Evolutionary conservation across 2,329 filamentous ascomycete species (phyloP), one percentile per base, ranked within the genome.

Genomic region (Trichoderma aggressivum): DNA sequence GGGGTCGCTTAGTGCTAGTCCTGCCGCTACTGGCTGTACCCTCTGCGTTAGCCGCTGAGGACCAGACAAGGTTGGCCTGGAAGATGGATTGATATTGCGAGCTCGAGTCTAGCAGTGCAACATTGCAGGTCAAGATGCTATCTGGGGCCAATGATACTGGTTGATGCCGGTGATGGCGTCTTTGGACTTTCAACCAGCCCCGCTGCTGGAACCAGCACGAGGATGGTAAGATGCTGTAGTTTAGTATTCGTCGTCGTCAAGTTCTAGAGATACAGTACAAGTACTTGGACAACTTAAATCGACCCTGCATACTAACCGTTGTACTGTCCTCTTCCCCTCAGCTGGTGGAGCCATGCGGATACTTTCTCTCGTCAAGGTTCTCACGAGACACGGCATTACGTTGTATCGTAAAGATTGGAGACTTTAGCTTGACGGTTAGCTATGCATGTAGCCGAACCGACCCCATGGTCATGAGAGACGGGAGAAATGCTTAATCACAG

Each of bases 1-100:
- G 64, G 64, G 64, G 64, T 67, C 64, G 53, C 32, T 43, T 56
- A 36, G 43, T 53, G 60, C 62, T 64, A 64, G 47, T 66, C 50
- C 21, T 26, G 50, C 43, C 50, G 53, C 63, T 65, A 65, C 32
- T 24, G 47, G 63, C 61, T 64, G 28, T 64, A 43, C n/a, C 18
- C 10, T 32, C 28, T 64, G 62, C 62, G 43, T 64, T 64, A 53
- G 62, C 43, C 28, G 43, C 62, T 28, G 6, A 36, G 32, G 7
- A 16, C n/a, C 39, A 18, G 43, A 50, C 26, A 21, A 58, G 30
- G 28, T 30, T 58, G 32, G 43, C 39, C n/a, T 47, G 18, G n/a
- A 50, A 21, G n/a, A 24, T 50, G n/a, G 47, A 50, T 50, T 21
- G n/a, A 50, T 50, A 21, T 50, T 21, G n/a, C n/a, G 47, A 21